Evolutionary conservation across 495 filamentous ascomycete genomes (phyloP).

Genomic region (Aspergillus nanangensis): DNA sequence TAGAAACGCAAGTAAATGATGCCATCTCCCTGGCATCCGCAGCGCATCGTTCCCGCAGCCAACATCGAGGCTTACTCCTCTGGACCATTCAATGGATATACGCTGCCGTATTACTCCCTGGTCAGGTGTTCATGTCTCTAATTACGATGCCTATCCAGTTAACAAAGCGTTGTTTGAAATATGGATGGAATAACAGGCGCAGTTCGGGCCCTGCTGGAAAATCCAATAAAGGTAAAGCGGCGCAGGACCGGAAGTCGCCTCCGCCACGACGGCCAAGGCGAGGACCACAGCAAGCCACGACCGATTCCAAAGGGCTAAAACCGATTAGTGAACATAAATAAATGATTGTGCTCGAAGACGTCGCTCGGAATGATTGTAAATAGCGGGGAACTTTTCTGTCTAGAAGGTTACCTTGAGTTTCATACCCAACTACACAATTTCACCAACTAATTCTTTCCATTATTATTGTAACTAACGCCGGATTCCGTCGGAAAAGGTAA

Average conservation of each 20-base stretch:
- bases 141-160: slow-evolving; percentile 20
- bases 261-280: slow-evolving; percentile 3
- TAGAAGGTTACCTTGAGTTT: no score
- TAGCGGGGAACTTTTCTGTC: no score
- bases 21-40: slow-evolving; percentile 75
- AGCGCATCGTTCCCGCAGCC: slow-evolving; percentile 47
- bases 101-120: slow-evolving; percentile 23
- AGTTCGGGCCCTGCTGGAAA: no score
- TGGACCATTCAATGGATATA: slow-evolving; percentile 27
- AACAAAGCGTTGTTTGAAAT: slow-evolving; percentile 13
- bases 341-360: background rate
- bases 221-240: slow-evolving; percentile 20
- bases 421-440: no score
- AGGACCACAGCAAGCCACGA: background rate
- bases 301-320: background rate
- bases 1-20: slow-evolving; percentile 69
- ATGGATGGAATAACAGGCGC: no score
- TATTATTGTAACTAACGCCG: no score
- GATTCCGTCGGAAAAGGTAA: no score
- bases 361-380: no score
- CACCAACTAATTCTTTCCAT: no score
- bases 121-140: slow-evolving; percentile 21
- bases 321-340: background rate
- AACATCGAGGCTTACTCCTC: slow-evolving; percentile 17
- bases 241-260: slow-evolving; percentile 4